These are phyloP conservation scores for Acacia melanoxylon DNA, from an alignment of 306 rosid genomes.

Conservation along the genomic window DNA sequence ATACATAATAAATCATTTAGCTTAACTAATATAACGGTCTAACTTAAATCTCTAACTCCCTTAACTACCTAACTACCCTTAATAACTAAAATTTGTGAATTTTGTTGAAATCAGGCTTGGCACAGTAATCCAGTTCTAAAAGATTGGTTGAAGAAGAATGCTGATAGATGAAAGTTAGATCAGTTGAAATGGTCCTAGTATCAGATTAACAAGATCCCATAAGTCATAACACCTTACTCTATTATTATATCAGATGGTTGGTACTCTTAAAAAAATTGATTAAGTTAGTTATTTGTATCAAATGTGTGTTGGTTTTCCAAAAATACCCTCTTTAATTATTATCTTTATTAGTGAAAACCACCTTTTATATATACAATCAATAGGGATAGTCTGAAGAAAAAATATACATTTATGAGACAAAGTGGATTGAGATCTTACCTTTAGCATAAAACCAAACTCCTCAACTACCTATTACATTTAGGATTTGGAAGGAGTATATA, in stretches of 20 bases:
- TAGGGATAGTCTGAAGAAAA: too few relatives aligned
- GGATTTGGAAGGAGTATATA: too few relatives aligned
- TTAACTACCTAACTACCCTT: not conserved
- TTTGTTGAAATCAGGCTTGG: conserved; percentile 61
- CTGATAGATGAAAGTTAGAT: conserved; percentile 63
- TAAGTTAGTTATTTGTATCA: too few relatives aligned
- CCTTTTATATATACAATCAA: too few relatives aligned
- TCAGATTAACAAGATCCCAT: conserved; percentile 79
- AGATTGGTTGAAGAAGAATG: conserved; percentile 85
- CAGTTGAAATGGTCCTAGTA: conserved; percentile 90
- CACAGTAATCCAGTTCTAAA: conserved; percentile 73
- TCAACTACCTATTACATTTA: too few relatives aligned
- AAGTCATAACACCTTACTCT: conserved; percentile 31
- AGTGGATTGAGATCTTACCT: too few relatives aligned
- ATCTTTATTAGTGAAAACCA: too few relatives aligned
- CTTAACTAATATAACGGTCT: not conserved
- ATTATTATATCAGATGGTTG: not conserved
- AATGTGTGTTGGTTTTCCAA: too few relatives aligned
- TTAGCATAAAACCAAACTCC: too few relatives aligned
- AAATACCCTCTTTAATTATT: too few relatives aligned
- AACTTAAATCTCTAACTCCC: not conserved
- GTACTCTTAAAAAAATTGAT: not conserved
- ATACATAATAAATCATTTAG: not conserved
- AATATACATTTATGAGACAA: too few relatives aligned
- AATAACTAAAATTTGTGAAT: conserved; percentile 30